A percentile compares a stretch with the other conserved stretches of the same genome.
Evolutionary conservation across 495 filamentous ascomycete genomes (phyloP).

Genomic region (Daldinia caldariorum): DNA sequence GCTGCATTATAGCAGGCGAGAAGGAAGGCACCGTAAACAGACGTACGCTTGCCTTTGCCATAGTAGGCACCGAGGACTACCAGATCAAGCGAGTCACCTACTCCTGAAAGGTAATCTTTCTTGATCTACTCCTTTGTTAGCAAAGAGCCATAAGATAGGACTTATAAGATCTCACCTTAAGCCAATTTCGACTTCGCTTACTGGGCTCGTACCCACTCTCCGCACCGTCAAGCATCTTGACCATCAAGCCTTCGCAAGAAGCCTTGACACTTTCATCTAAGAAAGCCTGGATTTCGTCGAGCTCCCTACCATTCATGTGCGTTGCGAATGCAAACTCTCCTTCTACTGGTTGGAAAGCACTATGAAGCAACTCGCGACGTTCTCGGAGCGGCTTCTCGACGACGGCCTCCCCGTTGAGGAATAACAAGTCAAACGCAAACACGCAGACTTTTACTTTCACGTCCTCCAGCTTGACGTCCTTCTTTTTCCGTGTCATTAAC

Average conservation of each 20-base stretch:
- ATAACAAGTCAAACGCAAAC: conserved; percentile 95
- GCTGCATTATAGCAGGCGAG: conserved; percentile 89
- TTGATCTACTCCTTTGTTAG: conserved; percentile 71
- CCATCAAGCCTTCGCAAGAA: conserved; percentile 96
- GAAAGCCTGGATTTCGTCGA: conserved; percentile 91
- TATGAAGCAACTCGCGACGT: conserved; percentile 77
- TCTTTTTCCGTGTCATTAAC: conserved; percentile 95
- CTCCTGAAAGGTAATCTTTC: conserved; percentile 93
- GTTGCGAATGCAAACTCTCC: conserved; percentile 94
- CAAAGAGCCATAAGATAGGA: background rate
- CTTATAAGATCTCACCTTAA: conserved; percentile 71
- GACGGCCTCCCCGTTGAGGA: conserved; percentile 89
- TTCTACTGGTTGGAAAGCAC: conserved; percentile 78
- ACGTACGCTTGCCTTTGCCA: conserved; percentile 94
- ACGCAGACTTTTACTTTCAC: conserved; percentile 98
- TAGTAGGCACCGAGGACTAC: conserved; percentile 95
- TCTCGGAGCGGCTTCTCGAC: conserved; percentile 89
- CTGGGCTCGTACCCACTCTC: conserved; percentile 95
- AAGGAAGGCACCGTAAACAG: conserved; percentile 93
- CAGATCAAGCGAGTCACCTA: conserved; percentile 95
- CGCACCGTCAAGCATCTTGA: conserved; percentile 95
- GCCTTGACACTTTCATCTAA: conserved; percentile 94
- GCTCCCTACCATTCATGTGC: conserved; percentile 82
- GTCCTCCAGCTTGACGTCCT: conserved; percentile 97
- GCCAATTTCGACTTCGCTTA: conserved; percentile 95